phyloP scores from a whole-genome alignment of 2,329 filamentous ascomycete species.

The Cladorrhinum sp. region DNA sequence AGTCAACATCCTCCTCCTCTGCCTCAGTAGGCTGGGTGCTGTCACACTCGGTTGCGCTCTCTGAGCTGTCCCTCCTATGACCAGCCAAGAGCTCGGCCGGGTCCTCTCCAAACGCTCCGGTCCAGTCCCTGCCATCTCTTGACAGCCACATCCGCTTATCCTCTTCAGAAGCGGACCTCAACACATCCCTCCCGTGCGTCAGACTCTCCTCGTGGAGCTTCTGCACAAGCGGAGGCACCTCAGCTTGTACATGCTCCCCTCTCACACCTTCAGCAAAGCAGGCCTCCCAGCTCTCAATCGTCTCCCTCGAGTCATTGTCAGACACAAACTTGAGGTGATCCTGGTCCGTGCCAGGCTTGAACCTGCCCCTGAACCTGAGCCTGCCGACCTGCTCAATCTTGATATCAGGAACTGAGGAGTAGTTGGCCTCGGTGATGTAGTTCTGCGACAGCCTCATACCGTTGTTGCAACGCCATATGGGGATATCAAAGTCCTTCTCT shows the following conservation, averaged over 20 bases:
- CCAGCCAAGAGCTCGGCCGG: constrained; percentile 51
- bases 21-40: constrained; percentile 27
- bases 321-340: constrained; percentile 79
- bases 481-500: constrained; percentile 74
- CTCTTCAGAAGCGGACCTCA: constrained; percentile 67
- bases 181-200: constrained; percentile 73
- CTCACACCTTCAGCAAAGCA: constrained; percentile 86
- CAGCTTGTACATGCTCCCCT: constrained; percentile 63
- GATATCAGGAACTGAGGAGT: constrained; percentile 65
- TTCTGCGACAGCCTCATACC: constrained; percentile 79
- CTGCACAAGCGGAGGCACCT: constrained; percentile 70
- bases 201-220: constrained; percentile 79
- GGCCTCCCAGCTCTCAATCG: constrained; percentile 91
- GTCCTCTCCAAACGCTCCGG: constrained; percentile 77
- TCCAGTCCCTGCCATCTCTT: constrained; percentile 82
- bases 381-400: constrained; percentile 77
- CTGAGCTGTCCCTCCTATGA: constrained; percentile 31
- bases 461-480: constrained; percentile 81
- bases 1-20: constrained; percentile 21
- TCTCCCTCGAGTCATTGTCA: constrained; percentile 87
- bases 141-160: constrained; percentile 76
- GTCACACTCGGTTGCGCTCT: constrained; percentile 36
- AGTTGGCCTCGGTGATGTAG: constrained; percentile 81
- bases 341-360: constrained; percentile 87
- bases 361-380: constrained; percentile 73